Evolutionary conservation across 108 stramenopile genomes (phyloP), one percentile per base, ranked within the genome.

Genomic region (Nannochloropsis gaditana): DNA sequence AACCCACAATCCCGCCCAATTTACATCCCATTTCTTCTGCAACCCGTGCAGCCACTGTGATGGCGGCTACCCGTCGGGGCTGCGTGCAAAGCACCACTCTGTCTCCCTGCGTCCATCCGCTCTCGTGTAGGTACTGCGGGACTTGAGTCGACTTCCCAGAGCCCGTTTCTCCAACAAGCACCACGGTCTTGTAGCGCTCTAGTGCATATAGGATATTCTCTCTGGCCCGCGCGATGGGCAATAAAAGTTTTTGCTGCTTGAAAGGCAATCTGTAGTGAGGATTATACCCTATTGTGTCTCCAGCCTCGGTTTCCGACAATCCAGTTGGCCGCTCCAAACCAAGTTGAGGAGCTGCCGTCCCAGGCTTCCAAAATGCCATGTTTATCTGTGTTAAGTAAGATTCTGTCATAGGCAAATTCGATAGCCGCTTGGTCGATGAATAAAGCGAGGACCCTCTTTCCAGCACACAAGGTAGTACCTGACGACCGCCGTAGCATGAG

Each of bases 161-260:
- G 43, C 95, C 95, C 8, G 98, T 97, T 88, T 96, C 98, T 31
- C 98, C 98, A 1, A 97, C 96, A 73, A 99, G 90, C 3, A 97
- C 92, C 9, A 96, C 80, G 5, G 96, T 94, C 2, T 91, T 90
- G 89, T 85, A 45, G 6, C 21, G 84, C 83, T 88, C 47, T 43
- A 88, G 41, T 21, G 88, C 88, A 42, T 82, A 85, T 73, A 88
- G 47, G 17, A 88, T 17, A 80, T 84, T 81, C 41, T 41, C 47
- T n/a, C 81, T 80, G 44, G 84, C 80, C 43, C 81, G 83, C n/a
- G 45, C 80, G 42, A 88, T 84, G 44, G 87, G 87, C n/a, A 88
- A 84, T 17, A 80, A 42, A n/a, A 81, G 73, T 15, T 84, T 45
- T 43, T 88, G 87, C 21, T 84, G 42, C 11, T 47, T 59, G 43